Evolutionary conservation across 768 basidiomycete genomes (phyloP), one percentile per base, ranked within the genome.

Genomic region (Auricularia sp.): DNA sequence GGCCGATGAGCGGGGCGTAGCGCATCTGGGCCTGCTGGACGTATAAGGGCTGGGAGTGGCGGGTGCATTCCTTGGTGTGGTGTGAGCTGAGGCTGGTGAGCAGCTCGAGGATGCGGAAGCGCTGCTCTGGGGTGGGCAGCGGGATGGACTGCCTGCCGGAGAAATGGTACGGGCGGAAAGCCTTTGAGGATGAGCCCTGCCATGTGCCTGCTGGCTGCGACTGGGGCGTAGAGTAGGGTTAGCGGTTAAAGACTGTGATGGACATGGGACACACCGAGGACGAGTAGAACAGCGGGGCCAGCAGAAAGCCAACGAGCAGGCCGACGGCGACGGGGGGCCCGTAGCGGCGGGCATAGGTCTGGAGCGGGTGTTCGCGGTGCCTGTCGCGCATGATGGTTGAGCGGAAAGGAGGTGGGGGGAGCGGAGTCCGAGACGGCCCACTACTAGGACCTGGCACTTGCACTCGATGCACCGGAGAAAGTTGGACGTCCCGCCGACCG

Each of bases 51-150:
- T 98, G 96, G 3, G 92, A 81, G 70, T 83, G 81, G 62, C 91
- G 85, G 7, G 91, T 92, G 77, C 95, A 98, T 76, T 95, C 89
- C 65, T 87, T 88, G 21, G 97, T 98, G 74, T 98, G 89, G 72
- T 97, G 93, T 0, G 94, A 86, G 0, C 93, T 86, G 59, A 99
- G 83, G 3, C 89, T 88, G 35, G 89, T 89, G 64, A 99, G 81
- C 63, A 98, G 83, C 64, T 93, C 86, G 42, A 98, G 83, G 13
- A 98, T 86, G 29, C 94, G 88, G 34, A 81, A 80, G 14, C 97
- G 88, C 75, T 98, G 94, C 56, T 89, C 86, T 13, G 88, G 73
- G 0, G 90, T 91, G 1, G 96, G 96, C 1, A 90, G 80, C 34
- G 85, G 82, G 56, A 92, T 80, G 16, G 84, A 82, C 65, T 88